Conservation (phyloP, 768 basidiomycete genomes). For the Russula sp. region DNA sequence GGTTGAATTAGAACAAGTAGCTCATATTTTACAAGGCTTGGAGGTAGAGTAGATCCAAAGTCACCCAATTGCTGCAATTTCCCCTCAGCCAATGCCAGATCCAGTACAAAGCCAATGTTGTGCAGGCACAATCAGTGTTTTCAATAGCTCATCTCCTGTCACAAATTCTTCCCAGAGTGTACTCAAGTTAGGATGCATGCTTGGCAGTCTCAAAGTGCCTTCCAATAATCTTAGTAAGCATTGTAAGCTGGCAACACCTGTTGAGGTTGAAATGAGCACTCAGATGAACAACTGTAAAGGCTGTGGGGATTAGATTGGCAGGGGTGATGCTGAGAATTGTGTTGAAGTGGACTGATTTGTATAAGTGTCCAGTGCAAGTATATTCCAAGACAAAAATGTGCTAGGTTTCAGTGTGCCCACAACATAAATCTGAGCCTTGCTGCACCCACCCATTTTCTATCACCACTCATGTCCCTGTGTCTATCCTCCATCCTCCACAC, state of each 20-base stretch:
- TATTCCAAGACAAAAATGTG: too few relatives aligned
- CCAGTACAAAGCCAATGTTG: constrained; percentile 16
- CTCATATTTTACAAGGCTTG: too few relatives aligned
- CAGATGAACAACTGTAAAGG: background rate
- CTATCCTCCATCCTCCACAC: too few relatives aligned
- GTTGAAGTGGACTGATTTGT: too few relatives aligned
- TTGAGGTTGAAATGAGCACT: too few relatives aligned
- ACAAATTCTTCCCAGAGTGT: constrained; percentile 44
- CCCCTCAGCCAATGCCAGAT: background rate
- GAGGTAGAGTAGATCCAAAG: too few relatives aligned
- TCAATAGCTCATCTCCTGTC: constrained; percentile 42
- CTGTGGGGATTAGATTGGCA: background rate
- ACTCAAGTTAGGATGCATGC: constrained; percentile 45
- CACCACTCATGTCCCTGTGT: too few relatives aligned
- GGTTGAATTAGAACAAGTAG: too few relatives aligned
- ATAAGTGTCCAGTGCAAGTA: background rate
- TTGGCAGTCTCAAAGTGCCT: constrained; percentile 49
- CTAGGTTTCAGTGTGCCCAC: too few relatives aligned
- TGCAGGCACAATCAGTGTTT: constrained; percentile 17
- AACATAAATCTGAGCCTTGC: too few relatives aligned
- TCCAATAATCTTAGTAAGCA: constrained; percentile 48
- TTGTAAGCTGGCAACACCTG: background rate
- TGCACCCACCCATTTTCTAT: too few relatives aligned
- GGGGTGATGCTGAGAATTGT: background rate
- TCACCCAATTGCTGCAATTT: too few relatives aligned